Evolutionary conservation across 2,329 filamentous ascomycete genomes (phyloP).

Genomic region (Sporothrix protearum): DNA sequence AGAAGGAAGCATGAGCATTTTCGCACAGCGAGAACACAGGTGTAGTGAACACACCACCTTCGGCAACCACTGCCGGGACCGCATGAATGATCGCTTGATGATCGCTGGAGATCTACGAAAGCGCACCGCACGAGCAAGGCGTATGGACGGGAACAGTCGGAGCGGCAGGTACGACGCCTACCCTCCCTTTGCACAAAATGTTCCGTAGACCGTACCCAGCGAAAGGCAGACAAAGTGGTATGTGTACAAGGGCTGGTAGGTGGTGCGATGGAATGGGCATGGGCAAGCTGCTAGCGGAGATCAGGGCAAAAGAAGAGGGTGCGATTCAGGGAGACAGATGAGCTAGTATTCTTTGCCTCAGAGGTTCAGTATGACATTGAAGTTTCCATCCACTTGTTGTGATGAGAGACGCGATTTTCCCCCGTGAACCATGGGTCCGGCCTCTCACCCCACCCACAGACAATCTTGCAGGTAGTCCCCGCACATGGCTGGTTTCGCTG

Average conservation of each 20-base stretch:
- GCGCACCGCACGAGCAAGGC: neutral
- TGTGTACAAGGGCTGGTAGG: neutral
- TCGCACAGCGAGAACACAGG: neutral
- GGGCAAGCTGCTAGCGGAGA: neutral
- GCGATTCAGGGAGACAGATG: neutral
- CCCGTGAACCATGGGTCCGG: neutral
- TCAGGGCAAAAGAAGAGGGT: neutral
- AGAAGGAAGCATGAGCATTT: neutral
- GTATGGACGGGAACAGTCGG: neutral
- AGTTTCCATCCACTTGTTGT: neutral
- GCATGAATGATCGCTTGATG: conserved; percentile 15
- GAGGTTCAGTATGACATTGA: neutral
- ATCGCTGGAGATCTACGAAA: conserved; percentile 12
- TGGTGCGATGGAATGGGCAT: neutral
- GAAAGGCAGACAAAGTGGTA: no score
- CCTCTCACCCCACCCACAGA: neutral
- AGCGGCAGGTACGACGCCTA: neutral
- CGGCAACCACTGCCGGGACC: neutral
- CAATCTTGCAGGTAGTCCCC: neutral
- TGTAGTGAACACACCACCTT: neutral
- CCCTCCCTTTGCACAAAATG: neutral
- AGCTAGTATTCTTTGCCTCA: neutral
- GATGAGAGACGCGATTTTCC: neutral
- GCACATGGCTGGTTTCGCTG: neutral
- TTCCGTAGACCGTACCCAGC: neutral